Conservation (phyloP, 1,139 yeast genomes). For the Keqinozyma sinolaborantium region DNA sequence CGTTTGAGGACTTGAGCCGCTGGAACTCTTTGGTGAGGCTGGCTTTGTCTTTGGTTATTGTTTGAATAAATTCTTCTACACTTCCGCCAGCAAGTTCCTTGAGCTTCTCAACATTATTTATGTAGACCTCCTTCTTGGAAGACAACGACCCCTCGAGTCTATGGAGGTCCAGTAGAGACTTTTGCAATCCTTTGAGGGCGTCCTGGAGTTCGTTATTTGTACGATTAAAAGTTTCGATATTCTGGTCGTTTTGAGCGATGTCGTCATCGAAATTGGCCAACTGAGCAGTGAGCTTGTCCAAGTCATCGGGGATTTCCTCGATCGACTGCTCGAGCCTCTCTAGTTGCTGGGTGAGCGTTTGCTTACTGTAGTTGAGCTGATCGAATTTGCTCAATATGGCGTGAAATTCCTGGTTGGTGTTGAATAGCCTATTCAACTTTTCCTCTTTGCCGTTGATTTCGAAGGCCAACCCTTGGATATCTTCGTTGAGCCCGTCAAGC, state of each 20-base stretch:
- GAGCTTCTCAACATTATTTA: conserved; percentile 12
- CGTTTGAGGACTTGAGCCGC: conserved; percentile 7
- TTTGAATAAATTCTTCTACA: conserved; percentile 8
- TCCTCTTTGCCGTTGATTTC: conserved; percentile 52
- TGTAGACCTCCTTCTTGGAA: conserved; percentile 38
- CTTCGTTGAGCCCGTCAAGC: conserved; percentile 43
- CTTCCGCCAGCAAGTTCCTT: conserved; percentile 8
- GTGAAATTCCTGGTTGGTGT: conserved; percentile 80
- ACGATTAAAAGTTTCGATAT: conserved; percentile 16
- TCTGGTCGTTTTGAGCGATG: conserved; percentile 32
- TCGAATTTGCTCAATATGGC: conserved; percentile 63
- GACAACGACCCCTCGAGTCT: conserved; percentile 57
- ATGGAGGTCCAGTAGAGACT: conserved; percentile 36
- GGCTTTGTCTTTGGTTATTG: conserved; percentile 6
- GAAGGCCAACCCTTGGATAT: conserved; percentile 47
- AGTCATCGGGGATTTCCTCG: conserved; percentile 44
- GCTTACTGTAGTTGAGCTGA: conserved; percentile 47
- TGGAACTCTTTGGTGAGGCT: conserved; percentile 4
- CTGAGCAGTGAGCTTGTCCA: conserved; percentile 46
- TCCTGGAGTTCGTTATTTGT: conserved; percentile 9
- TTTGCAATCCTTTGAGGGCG: conserved; percentile 21
- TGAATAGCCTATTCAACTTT: conserved; percentile 64
- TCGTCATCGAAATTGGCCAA: conserved; percentile 53
- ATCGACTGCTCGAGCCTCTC: conserved; percentile 44
- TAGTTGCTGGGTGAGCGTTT: conserved; percentile 45